Evolutionary conservation across 2,329 filamentous ascomycete genomes (phyloP).

Genomic region (Periconia digitata): DNA sequence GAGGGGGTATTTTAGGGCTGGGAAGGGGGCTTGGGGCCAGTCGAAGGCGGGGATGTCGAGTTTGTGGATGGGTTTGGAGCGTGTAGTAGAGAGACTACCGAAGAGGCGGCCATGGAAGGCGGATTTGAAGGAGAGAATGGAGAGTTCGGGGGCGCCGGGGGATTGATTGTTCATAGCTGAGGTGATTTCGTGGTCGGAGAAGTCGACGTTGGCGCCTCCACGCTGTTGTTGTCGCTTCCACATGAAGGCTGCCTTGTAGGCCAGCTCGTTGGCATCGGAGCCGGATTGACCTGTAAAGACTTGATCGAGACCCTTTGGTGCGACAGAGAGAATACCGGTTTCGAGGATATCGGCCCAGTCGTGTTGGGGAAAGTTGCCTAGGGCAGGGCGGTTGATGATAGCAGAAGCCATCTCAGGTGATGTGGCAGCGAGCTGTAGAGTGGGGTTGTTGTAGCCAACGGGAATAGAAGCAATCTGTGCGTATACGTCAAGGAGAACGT

Average conservation of each 20-base stretch:
- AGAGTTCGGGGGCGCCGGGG: conserved; percentile 76
- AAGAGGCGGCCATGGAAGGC: conserved; percentile 91
- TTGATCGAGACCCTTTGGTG: conserved; percentile 80
- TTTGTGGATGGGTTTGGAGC: conserved; percentile 93
- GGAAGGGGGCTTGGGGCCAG: conserved; percentile 91
- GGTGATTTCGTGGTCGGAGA: conserved; percentile 73
- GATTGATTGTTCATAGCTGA: conserved; percentile 79
- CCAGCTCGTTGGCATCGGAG: conserved; percentile 90
- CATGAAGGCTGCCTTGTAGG: conserved; percentile 96
- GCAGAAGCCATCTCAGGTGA: conserved; percentile 78
- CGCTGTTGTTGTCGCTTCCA: conserved; percentile 81
- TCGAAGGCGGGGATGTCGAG: conserved; percentile 92
- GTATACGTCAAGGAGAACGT: conserved; percentile 74
- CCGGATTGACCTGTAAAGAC: conserved; percentile 90
- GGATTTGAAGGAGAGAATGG: conserved; percentile 85
- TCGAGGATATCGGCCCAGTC: conserved; percentile 82
- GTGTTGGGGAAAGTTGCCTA: conserved; percentile 86
- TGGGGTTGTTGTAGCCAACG: conserved; percentile 88
- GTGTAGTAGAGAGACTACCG: conserved; percentile 82
- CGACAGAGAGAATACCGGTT: conserved; percentile 77
- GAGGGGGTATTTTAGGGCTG: conserved; percentile 81
- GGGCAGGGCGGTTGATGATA: conserved; percentile 83
- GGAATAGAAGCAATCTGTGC: conserved; percentile 93
- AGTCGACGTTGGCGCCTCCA: conserved; percentile 74
- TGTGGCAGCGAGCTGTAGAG: conserved; percentile 68